Base-by-base conservation (phyloP, 306 rosid genomes). In the Sphenostylis stenocarpa region DNA sequence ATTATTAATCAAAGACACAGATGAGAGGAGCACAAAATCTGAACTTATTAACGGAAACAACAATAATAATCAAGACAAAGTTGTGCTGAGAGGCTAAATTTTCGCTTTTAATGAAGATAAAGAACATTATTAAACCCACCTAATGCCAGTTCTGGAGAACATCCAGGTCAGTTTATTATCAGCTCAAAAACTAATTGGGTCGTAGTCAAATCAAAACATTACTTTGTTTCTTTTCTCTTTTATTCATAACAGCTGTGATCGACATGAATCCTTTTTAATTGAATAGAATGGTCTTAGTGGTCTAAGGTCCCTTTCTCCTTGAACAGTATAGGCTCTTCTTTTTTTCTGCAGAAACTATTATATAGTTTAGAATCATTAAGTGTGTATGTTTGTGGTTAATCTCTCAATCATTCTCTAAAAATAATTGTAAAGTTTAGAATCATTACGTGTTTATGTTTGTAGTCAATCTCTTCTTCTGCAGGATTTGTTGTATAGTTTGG, bases 221-320 rank as follows among this genome's bases (percentile, higher is more conserved):
- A 70, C 78, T 80, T 38, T 75, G 51, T 79, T 67, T 34, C 57
- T 73, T 56, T 80, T 70, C 77, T 79, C 79, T 64, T 71, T 31
- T 51, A 26, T 23, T 44, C 34, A 36, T 55, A 86, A 76, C 85
- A 88, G 89, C 89, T 82, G 70, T 78, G 84, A 55, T 77, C 52
- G 83, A 64, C 81, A 86, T 77, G 83, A 75, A 84, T 76, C 65
- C 29, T 36, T 39, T 67, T 45, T 77, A 83, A 72, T 75, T 76
- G 76, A 82, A 72, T 85, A 75, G 44, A 64, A 11, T 60, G 75
- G 80, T 65, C 33, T 72, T 67, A 57, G 67, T 81, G 48, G 39
- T 57, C 7, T 14, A 41, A 75, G 88, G 90, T 68, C 83, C 87
- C 88, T 77, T 69, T 41, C 71, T 73, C 60, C 49, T 16, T 43